Conservation (phyloP, 805 yeast species). For the Saturnispora hagleri region DNA sequence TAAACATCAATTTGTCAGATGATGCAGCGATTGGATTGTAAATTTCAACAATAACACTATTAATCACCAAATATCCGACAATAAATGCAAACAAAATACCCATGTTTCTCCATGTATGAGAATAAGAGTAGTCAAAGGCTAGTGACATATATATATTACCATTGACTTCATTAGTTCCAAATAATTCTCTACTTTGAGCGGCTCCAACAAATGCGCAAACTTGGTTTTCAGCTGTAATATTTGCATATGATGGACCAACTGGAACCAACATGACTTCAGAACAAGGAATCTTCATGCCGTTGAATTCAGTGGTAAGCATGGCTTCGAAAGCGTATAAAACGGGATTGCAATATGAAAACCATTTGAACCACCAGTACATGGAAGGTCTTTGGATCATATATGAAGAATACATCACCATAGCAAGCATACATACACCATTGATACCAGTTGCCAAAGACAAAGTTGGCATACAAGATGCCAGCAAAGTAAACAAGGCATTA, state of each 20-base stretch:
- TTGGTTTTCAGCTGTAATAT: conserved; percentile 30
- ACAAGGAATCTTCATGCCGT: conserved; percentile 44
- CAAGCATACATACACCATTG: conserved; percentile 46
- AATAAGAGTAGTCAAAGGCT: conserved; percentile 42
- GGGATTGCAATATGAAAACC: conserved; percentile 45
- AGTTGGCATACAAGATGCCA: conserved; percentile 42
- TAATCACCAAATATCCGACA: conserved; percentile 30
- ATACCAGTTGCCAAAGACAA: conserved; percentile 51
- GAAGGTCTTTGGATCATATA: conserved; percentile 49
- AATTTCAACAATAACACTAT: conserved; percentile 24
- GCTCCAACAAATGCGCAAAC: conserved; percentile 50
- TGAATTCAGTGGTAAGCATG: conserved; percentile 49
- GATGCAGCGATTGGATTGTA: conserved; percentile 24
- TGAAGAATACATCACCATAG: conserved; percentile 52
- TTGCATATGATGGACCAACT: conserved; percentile 44
- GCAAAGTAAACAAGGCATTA: conserved; percentile 42
- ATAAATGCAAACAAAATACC: conserved; percentile 42
- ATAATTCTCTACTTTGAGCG: conserved; percentile 13
- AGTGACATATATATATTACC: conserved; percentile 41
- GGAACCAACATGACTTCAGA: conserved; percentile 37
- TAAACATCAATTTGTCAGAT: conserved; percentile 27
- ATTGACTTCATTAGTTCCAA: conserved; percentile 30
- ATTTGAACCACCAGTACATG: conserved; percentile 56
- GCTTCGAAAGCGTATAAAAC: conserved; percentile 42
- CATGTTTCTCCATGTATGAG: conserved; percentile 73